Percentiles rank a stretch among this genome's conserved stretches.
phyloP scores from a whole-genome alignment of 345 rosid genomes.

The Luvunga scandens region DNA sequence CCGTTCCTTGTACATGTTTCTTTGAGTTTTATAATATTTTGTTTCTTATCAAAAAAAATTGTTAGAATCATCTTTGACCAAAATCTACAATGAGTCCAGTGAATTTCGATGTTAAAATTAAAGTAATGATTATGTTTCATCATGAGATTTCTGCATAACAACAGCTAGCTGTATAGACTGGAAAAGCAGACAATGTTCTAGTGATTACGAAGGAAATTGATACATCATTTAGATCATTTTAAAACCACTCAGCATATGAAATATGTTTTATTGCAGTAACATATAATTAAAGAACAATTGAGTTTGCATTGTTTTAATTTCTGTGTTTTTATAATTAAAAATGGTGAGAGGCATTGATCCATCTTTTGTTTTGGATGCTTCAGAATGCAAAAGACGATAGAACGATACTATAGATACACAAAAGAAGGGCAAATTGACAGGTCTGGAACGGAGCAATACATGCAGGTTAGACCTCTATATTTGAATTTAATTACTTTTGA shows the following conservation, averaged over 20 bases:
- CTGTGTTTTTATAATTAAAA: background rate
- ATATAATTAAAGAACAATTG: background rate
- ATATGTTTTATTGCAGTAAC: background rate
- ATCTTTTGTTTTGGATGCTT: slow-evolving; percentile 8
- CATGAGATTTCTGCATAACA: background rate
- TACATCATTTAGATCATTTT: background rate
- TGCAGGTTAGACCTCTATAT: slow-evolving; percentile 38
- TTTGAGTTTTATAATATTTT: too few relatives aligned
- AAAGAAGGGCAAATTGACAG: slow-evolving; percentile 22
- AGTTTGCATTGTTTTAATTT: background rate
- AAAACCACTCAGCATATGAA: background rate
- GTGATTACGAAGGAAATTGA: background rate
- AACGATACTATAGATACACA: slow-evolving; percentile 35
- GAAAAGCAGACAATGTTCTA: background rate
- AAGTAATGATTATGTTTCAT: background rate
- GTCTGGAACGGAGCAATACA: slow-evolving; percentile 26
- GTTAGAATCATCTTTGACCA: background rate
- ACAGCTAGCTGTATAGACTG: too few relatives aligned
- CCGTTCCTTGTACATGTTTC: too few relatives aligned
- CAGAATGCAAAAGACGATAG: slow-evolving; percentile 45
- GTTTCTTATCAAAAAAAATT: too few relatives aligned
- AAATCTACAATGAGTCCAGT: background rate
- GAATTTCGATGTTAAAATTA: background rate
- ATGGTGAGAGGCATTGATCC: background rate
- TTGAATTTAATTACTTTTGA: background rate